Conservation (phyloP, 116 monocot genomes). For the Phalaenopsis hybrid region DNA sequence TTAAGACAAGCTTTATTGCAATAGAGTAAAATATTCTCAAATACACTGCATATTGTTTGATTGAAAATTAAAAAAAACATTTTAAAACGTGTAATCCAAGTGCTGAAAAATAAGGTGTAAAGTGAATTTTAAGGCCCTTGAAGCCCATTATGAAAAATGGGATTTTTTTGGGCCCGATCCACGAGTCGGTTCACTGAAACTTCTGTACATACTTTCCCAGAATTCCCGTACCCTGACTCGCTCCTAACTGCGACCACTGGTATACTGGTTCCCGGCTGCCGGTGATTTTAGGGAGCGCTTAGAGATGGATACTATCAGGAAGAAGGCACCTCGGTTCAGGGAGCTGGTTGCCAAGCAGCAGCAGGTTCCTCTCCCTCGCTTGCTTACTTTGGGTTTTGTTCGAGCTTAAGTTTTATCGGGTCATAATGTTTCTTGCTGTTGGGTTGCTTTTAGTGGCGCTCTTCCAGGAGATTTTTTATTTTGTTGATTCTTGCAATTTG, state of each 20-base stretch:
- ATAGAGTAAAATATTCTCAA: no score
- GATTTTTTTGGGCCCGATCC: no score
- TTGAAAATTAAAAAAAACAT: no score
- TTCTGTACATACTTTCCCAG: no score
- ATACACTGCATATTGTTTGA: no score
- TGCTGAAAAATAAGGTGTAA: no score
- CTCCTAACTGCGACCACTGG: not conserved
- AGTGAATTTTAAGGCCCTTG: no score
- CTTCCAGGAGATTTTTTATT: not conserved
- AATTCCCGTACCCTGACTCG: no score
- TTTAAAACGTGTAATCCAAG: no score
- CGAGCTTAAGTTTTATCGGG: not conserved
- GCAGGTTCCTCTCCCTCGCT: constrained; percentile 29
- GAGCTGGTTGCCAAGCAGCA: constrained; percentile 81
- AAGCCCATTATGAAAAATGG: no score
- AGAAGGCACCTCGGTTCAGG: constrained; percentile 58
- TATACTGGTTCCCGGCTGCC: not conserved
- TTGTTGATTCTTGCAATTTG: not conserved
- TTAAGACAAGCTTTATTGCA: no score
- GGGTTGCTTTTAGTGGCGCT: not conserved
- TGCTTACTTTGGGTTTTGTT: not conserved
- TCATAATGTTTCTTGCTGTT: not conserved
- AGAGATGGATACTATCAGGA: constrained; percentile 46
- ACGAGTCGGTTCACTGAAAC: no score
- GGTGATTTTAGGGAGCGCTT: not conserved